Conservation (phyloP, 2,329 filamentous ascomycete genomes). For the Aspergillus sergii region DNA sequence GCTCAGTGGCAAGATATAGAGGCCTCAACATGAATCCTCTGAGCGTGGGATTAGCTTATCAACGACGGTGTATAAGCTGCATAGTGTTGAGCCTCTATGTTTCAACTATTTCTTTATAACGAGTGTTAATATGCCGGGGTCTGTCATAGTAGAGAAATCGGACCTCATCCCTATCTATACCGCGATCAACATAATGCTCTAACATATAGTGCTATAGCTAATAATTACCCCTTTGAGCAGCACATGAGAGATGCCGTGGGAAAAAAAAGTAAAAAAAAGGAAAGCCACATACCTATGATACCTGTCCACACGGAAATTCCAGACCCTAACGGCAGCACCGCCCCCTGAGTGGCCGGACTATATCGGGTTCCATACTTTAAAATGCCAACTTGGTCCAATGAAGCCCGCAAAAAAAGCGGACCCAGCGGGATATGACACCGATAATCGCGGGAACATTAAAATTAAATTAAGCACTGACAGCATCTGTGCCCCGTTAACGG, state of each 20-base stretch:
- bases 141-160: neutral
- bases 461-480: neutral
- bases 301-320: neutral
- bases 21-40: neutral
- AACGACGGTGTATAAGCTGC: neutral
- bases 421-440: neutral
- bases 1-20: neutral
- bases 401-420: neutral
- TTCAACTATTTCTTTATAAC: neutral
- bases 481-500: conserved; percentile 1
- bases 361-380: conserved; percentile 5
- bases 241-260: neutral
- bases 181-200: neutral
- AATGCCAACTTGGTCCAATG: neutral
- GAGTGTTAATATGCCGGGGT: neutral
- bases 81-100: neutral
- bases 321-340: neutral
- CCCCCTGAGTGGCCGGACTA: conserved; percentile 6
- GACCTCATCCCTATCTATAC: neutral
- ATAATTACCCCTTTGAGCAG: neutral
- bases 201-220: neutral
- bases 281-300: neutral
- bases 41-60: neutral
- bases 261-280: neutral
- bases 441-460: conserved; percentile 2